Evolutionary conservation across 2,329 filamentous ascomycete genomes (phyloP), one percentile per base, ranked within the genome.

Genomic region (Neobulgaria alba): DNA sequence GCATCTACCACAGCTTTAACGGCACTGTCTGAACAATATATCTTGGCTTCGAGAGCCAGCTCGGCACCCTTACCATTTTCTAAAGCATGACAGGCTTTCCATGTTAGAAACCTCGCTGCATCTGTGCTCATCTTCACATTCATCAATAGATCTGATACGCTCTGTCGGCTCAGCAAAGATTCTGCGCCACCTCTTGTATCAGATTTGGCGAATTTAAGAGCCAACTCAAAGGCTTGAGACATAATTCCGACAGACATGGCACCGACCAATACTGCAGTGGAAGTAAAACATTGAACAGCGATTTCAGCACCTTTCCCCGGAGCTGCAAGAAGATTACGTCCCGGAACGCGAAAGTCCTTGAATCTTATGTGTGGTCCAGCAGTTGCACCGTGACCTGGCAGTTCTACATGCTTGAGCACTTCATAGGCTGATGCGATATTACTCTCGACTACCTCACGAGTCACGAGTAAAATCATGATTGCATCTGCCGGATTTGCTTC

Each of bases 211-310:
- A 74, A 77, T 1, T 51, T 48, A 1, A 77, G 55, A 2, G 70
- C 71, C 0, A 64, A 63, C 10, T 74, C 71, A 46, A 76, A 77
- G 0, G 67, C 64, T 0, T 67, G 64, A 0, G 72, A 64, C 69
- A 73, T 72, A 30, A 76, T 58, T 2, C 71, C 69, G 0, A 71
- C 68, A 8, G 62, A 62, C 67, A 77, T 75, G 2, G 72, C 71
- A 2, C 71, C 71, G 0, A 75, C 72, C 0, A 77, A 58, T 1
- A 67, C 65, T 1, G 70, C 71, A 15, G 40, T 39, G 14, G 38
- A 39, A 3, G 42, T 47, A 15, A 55, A 75, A 72, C 1, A 65
- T 60, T 15, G 55, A 50, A 63, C 63, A 1, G 70, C 63, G 3
- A 73, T 46, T 9, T 61, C 49, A 0, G 64, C 65, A 2, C 65